Evolutionary conservation across 2,329 filamentous ascomycete genomes (phyloP).

Genomic region (Alternaria conjuncta): DNA sequence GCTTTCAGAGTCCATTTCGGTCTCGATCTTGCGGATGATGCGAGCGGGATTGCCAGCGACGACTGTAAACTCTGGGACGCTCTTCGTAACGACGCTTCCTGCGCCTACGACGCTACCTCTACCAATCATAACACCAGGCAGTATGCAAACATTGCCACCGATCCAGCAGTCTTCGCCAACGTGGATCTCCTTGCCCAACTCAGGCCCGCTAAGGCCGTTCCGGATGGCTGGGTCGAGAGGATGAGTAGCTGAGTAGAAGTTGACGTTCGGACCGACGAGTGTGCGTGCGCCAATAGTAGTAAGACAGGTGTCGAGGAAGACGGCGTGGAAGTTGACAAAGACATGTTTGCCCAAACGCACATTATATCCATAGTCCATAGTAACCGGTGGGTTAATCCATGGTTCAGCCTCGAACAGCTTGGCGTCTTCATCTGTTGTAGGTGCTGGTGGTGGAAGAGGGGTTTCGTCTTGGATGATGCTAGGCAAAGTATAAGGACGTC

Average conservation of each 20-base stretch:
- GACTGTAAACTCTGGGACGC: slow-evolving; percentile 69
- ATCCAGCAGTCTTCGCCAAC: slow-evolving; percentile 74
- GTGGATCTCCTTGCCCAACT: slow-evolving; percentile 73
- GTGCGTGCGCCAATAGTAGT: slow-evolving; percentile 80
- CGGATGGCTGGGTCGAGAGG: slow-evolving; percentile 76
- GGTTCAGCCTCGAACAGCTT: slow-evolving; percentile 68
- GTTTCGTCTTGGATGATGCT: slow-evolving; percentile 69
- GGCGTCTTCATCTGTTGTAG: slow-evolving; percentile 69
- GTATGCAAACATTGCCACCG: slow-evolving; percentile 61
- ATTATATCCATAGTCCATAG: slow-evolving; percentile 80
- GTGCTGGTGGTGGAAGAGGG: slow-evolving; percentile 66
- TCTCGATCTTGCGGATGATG: slow-evolving; percentile 60
- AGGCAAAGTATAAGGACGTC: slow-evolving; percentile 14
- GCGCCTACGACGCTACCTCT: slow-evolving; percentile 77
- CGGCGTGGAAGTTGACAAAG: slow-evolving; percentile 77
- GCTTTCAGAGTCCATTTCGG: slow-evolving; percentile 37
- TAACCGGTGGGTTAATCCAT: slow-evolving; percentile 73
- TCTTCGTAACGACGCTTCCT: slow-evolving; percentile 83
- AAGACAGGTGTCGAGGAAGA: slow-evolving; percentile 76
- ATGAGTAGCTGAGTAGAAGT: slow-evolving; percentile 76
- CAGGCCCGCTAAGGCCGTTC: slow-evolving; percentile 77
- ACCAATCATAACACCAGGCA: slow-evolving; percentile 81
- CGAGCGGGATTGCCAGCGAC: slow-evolving; percentile 72
- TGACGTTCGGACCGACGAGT: slow-evolving; percentile 78
- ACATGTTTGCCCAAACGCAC: slow-evolving; percentile 72